Evolutionary conservation across 2,329 filamentous ascomycete species (phyloP), one percentile per base, ranked within the genome.

Genomic region (Aspergillus luchuensis): DNA sequence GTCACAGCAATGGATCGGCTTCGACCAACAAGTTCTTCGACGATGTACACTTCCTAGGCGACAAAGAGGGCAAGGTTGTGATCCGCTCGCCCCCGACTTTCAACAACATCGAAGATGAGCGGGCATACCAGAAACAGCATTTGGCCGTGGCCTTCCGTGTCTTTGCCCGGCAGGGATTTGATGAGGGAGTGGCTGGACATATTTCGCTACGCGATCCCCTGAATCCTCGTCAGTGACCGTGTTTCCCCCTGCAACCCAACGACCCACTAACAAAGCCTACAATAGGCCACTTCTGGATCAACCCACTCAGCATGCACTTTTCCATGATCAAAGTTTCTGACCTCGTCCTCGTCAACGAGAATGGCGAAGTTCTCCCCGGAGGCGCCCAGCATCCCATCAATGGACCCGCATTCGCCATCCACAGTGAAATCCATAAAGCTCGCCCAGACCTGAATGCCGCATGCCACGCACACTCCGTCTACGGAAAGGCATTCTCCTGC

Each of bases 381-480:
- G 76, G 78, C 28, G 68, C 68, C 28, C 64, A 48, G 13, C 58
- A 74, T 10, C 68, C 78, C 2, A 73, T 80, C 58, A 82, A 82
- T 64, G 76, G 76, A 0, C 79, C 80, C 1, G 81, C 77, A 2
- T 82, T 80, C 67, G 76, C 77, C 67, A 82, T 83, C 57, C 81
- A 83, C 63, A 68, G 72, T 4, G 76, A 75, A 1, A 70, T 80
- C 13, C 80, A 68, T 74, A 79, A 76, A 66, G 73, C 88, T 87
- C 76, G 89, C 87, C 77, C 78, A 5, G 78, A 82, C 59, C 76
- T 82, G 21, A 73, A 78, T 53, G 79, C 78, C 47, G 79, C 79
- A 0, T 79, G 77, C 49, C 81, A 83, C 61, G 74, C 74, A 3
- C 81, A 83, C 66, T 76, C 72, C 2, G 74, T 79, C n/a, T 76